Percentiles rank a stretch among this genome's conserved stretches.
phyloP scores from a whole-genome alignment of 495 filamentous ascomycete genomes.

The Penicillium dipodomyicola region DNA sequence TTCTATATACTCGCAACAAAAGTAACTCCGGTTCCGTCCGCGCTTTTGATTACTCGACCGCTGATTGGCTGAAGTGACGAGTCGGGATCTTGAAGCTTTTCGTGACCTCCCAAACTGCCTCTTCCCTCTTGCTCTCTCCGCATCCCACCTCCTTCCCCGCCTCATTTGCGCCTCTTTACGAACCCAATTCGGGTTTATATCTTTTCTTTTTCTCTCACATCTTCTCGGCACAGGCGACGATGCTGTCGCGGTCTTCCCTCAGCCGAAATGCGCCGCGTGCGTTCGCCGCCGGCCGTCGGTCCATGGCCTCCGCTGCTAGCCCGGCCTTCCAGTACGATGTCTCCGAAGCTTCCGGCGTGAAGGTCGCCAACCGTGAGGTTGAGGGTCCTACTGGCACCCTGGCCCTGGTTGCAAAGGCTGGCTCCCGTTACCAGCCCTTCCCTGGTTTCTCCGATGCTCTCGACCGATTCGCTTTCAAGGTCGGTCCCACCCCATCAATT shows the following conservation, averaged over 20 bases:
- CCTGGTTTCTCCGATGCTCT: conserved; percentile 88
- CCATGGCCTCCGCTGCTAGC: conserved; percentile 78
- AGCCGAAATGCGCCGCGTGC: conserved; percentile 75
- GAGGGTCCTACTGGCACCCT: conserved; percentile 84
- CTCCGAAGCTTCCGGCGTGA: conserved; percentile 79
- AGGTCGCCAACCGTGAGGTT: conserved; percentile 85
- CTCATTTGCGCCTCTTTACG: conserved; percentile 42
- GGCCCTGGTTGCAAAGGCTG: conserved; percentile 87
- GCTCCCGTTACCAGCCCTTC: conserved; percentile 82
- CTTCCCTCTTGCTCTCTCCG: conserved; percentile 31
- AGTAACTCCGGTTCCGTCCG: conserved; percentile 48
- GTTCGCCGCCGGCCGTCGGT: conserved; percentile 60
- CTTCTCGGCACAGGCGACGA: conserved; percentile 57
- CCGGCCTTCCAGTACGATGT: conserved; percentile 84
- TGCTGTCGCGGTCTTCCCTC: conserved; percentile 82
- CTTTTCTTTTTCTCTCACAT: conserved; percentile 29
- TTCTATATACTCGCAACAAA: conserved; percentile 23
- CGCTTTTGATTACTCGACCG: conserved; percentile 9
- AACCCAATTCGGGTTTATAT: conserved; percentile 37
- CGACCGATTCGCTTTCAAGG: conserved; percentile 95
- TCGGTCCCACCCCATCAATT: conserved; percentile 47
- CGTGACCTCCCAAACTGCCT: conserved; percentile 39
- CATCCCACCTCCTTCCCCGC: conserved; percentile 28
- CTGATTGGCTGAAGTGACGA: conserved; percentile 12
- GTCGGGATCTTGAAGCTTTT: conserved; percentile 53